Evolutionary conservation across 176 grass and related monocot species (phyloP).

Genomic region (Puccinellia tenuiflora): DNA sequence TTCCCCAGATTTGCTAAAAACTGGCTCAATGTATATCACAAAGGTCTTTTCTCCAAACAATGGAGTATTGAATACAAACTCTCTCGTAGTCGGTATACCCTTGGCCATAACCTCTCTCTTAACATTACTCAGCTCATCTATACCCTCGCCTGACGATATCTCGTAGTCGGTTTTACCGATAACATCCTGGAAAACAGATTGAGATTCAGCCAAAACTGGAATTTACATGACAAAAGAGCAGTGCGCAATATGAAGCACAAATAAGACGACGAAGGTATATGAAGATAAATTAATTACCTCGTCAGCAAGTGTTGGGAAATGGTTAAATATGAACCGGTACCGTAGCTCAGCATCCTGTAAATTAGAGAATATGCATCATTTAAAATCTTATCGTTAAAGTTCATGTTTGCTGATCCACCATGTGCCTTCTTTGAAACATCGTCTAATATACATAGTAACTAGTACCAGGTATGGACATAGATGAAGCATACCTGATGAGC

Average conservation of each 20-base stretch:
- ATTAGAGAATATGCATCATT: neutral
- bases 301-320: conserved; percentile 78
- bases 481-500: conserved; percentile 68
- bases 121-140: conserved; percentile 73
- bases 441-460: neutral
- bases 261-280: too few relatives aligned
- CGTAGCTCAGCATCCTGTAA: conserved; percentile 74
- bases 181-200: conserved; percentile 65
- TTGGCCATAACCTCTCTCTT: conserved; percentile 67
- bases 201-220: conserved; percentile 5
- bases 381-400: neutral
- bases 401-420: neutral
- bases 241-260: too few relatives aligned
- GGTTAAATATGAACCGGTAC: conserved; percentile 91
- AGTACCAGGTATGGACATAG: conserved; percentile 4
- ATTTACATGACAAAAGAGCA: neutral
- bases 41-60: conserved; percentile 89
- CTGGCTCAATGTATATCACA: conserved; percentile 78
- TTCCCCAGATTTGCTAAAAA: conserved; percentile 60
- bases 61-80: conserved; percentile 68
- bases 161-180: conserved; percentile 90
- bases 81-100: conserved; percentile 59
- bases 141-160: conserved; percentile 59
- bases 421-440: neutral
- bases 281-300: conserved; percentile 42